phyloP scores from a whole-genome alignment of 169 alveolate species.

The Ichthyophthirius multifiliis region DNA sequence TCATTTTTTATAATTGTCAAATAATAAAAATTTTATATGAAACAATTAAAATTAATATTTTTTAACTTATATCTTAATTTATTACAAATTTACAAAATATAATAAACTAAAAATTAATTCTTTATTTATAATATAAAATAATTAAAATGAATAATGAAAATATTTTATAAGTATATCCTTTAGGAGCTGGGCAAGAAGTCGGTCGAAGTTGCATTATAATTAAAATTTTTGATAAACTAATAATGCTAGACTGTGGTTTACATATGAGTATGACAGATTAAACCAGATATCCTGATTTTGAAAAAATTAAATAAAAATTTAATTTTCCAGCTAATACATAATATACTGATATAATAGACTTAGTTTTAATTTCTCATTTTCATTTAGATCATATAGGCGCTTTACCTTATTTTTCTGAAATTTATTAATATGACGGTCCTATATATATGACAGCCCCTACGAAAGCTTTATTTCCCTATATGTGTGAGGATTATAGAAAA shows the following conservation, averaged over 20 bases:
- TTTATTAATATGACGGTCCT: constrained; percentile 90
- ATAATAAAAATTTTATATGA: no score
- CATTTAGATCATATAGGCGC: constrained; percentile 99
- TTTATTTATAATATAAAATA: no score
- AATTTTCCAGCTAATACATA: constrained; percentile 17
- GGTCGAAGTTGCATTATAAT: constrained; percentile 96
- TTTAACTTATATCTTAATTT: no score
- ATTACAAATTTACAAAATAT: no score
- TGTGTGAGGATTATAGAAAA: constrained; percentile 95
- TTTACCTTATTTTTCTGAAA: constrained; percentile 96
- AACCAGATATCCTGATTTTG: constrained; percentile 94
- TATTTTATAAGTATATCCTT: constrained; percentile 85
- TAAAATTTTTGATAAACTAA: constrained; percentile 89
- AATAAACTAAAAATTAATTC: no score
- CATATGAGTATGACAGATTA: constrained; percentile 95
- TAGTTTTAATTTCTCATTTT: constrained; percentile 95
- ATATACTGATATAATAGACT: constrained; percentile 78
- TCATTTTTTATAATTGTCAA: no score
- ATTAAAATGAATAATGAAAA: constrained; percentile 44
- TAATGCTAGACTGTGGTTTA: constrained; percentile 97
- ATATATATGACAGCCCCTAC: constrained; percentile 96
- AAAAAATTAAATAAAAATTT: constrained; percentile 26
- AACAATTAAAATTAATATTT: no score
- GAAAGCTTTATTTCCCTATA: constrained; percentile 94
- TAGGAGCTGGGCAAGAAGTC: constrained; percentile 99